Conservation (phyloP, 805 yeast species). For the Pichia exigua region DNA sequence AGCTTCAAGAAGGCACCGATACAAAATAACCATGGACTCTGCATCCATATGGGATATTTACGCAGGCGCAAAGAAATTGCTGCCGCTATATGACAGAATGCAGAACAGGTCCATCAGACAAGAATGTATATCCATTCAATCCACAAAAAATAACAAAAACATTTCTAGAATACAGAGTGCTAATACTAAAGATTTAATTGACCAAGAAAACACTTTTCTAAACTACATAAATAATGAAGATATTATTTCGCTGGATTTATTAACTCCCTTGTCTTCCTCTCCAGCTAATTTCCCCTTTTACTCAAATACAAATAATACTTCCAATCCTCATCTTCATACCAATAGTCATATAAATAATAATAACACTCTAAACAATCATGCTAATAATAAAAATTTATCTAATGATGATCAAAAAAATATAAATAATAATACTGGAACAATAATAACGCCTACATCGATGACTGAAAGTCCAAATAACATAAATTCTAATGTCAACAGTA, state of each 20-base stretch:
- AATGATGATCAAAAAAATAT: slow-evolving; percentile 4
- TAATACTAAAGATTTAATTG: background rate
- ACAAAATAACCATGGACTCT: background rate
- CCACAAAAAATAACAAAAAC: background rate
- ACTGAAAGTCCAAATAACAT: background rate
- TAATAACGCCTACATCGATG: background rate
- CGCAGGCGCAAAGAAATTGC: slow-evolving; percentile 25
- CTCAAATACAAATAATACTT: background rate
- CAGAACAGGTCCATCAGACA: slow-evolving; percentile 22
- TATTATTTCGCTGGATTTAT: slow-evolving; percentile 13
- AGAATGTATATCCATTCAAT: slow-evolving; percentile 21
- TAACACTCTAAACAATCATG: background rate
- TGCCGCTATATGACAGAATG: slow-evolving; percentile 29
- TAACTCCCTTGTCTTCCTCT: slow-evolving; percentile 16
- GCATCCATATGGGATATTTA: slow-evolving; percentile 32
- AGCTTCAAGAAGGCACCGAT: background rate
- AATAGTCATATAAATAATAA: too few species aligned
- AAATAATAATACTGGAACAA: slow-evolving; percentile 8
- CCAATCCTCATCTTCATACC: background rate
- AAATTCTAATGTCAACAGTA: background rate
- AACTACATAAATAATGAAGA: slow-evolving; percentile 10
- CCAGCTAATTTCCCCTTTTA: background rate
- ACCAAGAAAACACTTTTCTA: background rate
- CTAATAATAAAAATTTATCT: background rate
- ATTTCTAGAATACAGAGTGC: background rate